These are phyloP conservation scores for Candida andamanensis DNA, from an alignment of 805 yeast genomes.

Conservation along the genomic window DNA sequence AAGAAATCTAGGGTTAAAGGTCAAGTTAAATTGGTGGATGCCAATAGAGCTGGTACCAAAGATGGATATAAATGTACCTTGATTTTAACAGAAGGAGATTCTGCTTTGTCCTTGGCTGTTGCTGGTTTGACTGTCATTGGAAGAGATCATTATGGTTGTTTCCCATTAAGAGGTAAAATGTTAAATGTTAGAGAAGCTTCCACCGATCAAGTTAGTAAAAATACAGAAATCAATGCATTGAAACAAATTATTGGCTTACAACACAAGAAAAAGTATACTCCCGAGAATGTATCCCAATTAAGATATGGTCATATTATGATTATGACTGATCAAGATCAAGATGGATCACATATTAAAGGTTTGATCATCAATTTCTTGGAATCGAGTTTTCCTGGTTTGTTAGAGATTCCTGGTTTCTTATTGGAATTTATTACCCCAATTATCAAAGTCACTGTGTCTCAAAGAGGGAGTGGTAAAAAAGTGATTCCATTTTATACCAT, in stretches of 20 bases:
- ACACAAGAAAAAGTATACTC: constrained; percentile 73
- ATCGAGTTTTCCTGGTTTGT: constrained; percentile 87
- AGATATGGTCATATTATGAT: constrained; percentile 97
- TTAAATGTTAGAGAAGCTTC: constrained; percentile 95
- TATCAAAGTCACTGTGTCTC: constrained; percentile 73
- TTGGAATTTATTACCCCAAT: constrained; percentile 95
- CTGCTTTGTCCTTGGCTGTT: constrained; percentile 88
- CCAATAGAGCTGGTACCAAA: constrained; percentile 90
- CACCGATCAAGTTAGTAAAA: constrained; percentile 89
- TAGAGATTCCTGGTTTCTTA: constrained; percentile 86
- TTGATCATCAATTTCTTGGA: constrained; percentile 89
- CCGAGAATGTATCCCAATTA: constrained; percentile 59
- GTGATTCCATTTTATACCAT: constrained; percentile 79
- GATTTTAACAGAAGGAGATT: constrained; percentile 94
- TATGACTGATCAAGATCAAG: constrained; percentile 99
- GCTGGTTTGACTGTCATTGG: constrained; percentile 95
- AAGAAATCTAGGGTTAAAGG: constrained; percentile 82
- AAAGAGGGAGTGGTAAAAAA: constrained; percentile 52
- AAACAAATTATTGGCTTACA: constrained; percentile 94
- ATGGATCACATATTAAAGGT: constrained; percentile 97
- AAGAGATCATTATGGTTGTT: constrained; percentile 90
- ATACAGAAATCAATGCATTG: constrained; percentile 90
- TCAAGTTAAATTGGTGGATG: constrained; percentile 87
- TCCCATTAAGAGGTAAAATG: constrained; percentile 92
- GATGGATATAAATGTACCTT: constrained; percentile 91